Conservation (phyloP, 495 filamentous ascomycete species). For the Hapsidospora chrysogenum region DNA sequence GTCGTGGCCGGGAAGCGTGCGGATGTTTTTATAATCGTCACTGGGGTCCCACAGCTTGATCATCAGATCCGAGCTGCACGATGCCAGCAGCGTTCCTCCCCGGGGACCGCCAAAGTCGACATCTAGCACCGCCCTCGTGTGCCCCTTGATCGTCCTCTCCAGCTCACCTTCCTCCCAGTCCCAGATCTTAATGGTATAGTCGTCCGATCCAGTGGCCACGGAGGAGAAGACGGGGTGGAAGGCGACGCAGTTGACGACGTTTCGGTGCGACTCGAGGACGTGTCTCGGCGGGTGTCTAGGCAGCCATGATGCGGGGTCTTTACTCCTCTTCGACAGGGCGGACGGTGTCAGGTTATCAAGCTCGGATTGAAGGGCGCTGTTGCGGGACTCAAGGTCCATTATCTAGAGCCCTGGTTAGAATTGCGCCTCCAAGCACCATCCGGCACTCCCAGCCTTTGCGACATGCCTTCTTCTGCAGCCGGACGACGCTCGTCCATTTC, state of each 20-base stretch:
- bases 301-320: constrained; percentile 78
- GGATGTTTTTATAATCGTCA: constrained; percentile 90
- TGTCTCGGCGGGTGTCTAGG: constrained; percentile 66
- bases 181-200: constrained; percentile 87
- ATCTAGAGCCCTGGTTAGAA: constrained; percentile 38
- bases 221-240: constrained; percentile 92
- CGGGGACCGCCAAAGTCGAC: constrained; percentile 85
- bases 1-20: constrained; percentile 85
- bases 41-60: constrained; percentile 95
- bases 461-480: constrained; percentile 74
- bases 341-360: constrained; percentile 76
- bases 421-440: too few species aligned
- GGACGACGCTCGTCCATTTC: constrained; percentile 89
- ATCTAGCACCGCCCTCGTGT: constrained; percentile 78
- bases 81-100: constrained; percentile 73
- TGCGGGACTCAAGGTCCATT: constrained; percentile 77
- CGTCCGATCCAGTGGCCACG: constrained; percentile 81
- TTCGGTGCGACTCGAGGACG: constrained; percentile 69
- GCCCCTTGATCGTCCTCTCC: constrained; percentile 81
- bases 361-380: constrained; percentile 56
- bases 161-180: constrained; percentile 94
- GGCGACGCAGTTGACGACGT: constrained; percentile 70
- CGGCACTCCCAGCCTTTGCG: too few species aligned
- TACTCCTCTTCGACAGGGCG: constrained; percentile 57
- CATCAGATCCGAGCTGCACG: constrained; percentile 77